Conservation (phyloP, 2,329 filamentous ascomycete species). For the Hortaea sp. region DNA sequence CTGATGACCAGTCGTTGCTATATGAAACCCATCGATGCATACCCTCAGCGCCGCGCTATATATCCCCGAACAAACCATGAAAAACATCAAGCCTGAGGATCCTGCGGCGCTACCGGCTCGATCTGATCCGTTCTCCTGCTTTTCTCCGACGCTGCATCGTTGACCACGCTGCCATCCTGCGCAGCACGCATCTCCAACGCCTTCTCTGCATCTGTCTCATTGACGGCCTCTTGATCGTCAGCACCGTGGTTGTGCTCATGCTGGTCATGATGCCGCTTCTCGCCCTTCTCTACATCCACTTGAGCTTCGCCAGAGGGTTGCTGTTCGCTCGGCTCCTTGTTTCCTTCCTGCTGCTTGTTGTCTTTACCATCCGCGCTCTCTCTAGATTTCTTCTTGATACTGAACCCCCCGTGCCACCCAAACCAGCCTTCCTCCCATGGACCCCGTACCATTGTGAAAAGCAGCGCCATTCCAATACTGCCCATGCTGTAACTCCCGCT, state of each 20-base stretch:
- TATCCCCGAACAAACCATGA: too few species aligned
- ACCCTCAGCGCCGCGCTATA: too few species aligned
- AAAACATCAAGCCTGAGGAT: constrained; percentile 1
- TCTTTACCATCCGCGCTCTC: constrained; percentile 32
- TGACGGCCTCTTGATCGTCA: constrained; percentile 16
- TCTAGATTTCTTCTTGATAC: constrained; percentile 34
- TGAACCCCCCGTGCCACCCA: constrained; percentile 51
- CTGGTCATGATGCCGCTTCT: constrained; percentile 4
- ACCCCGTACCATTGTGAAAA: constrained; percentile 34
- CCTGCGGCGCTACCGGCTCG: constrained; percentile 2
- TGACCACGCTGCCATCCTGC: constrained; percentile 10
- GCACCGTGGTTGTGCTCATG: constrained; percentile 13
- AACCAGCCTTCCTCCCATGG: constrained; percentile 50
- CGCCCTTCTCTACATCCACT: constrained; percentile 23
- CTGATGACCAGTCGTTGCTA: too few species aligned
- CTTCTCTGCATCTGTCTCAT: constrained; percentile 17
- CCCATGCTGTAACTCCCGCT: constrained; percentile 49
- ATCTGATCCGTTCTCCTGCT: constrained; percentile 1
- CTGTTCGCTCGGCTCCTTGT: constrained; percentile 10
- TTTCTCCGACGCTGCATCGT: constrained; percentile 1
- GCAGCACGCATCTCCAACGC: constrained; percentile 19
- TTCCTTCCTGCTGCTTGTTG: constrained; percentile 14
- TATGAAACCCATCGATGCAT: too few species aligned
- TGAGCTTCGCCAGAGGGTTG: constrained; percentile 9
- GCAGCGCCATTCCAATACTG: constrained; percentile 41